phyloP scores from a whole-genome alignment of 208 protist genomes.

The Leishmania lainsoni region DNA sequence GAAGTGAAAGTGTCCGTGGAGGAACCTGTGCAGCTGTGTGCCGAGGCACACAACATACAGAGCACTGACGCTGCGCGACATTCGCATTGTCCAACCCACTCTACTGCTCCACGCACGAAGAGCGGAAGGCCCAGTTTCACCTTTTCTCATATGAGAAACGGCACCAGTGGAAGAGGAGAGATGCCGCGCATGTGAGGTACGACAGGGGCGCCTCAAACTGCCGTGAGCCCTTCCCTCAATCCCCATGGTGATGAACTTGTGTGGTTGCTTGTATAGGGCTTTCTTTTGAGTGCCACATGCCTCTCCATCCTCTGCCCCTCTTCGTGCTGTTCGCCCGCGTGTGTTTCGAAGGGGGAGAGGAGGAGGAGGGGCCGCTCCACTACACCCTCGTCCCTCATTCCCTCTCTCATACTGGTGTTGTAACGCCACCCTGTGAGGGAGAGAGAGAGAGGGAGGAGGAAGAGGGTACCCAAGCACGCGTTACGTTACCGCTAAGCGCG shows the following conservation, averaged over 20 bases:
- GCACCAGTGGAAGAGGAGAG: too few species aligned
- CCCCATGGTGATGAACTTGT: not conserved
- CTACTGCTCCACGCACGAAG: not conserved
- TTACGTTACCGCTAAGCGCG: not conserved
- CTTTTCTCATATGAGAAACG: not conserved
- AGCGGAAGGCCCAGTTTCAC: too few species aligned
- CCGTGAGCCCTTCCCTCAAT: not conserved
- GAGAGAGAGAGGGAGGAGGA: not conserved
- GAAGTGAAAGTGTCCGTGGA: not conserved
- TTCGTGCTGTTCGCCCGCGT: not conserved
- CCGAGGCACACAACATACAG: not conserved
- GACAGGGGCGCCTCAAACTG: not conserved
- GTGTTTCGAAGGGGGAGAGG: not conserved
- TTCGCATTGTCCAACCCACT: too few species aligned
- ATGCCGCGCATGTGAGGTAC: not conserved
- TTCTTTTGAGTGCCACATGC: not conserved
- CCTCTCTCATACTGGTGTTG: not conserved
- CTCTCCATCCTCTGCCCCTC: not conserved
- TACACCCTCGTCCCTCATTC: not conserved
- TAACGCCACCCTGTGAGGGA: not conserved
- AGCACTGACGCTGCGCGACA: not conserved
- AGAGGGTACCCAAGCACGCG: not conserved
- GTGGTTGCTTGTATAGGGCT: not conserved
- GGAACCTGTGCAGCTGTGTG: not conserved
- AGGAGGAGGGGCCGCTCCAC: not conserved